A percentile compares a stretch with the other conserved stretches of the same genome.
Conservation (phyloP, 495 filamentous ascomycete genomes). For the Podospora fimiseda region DNA sequence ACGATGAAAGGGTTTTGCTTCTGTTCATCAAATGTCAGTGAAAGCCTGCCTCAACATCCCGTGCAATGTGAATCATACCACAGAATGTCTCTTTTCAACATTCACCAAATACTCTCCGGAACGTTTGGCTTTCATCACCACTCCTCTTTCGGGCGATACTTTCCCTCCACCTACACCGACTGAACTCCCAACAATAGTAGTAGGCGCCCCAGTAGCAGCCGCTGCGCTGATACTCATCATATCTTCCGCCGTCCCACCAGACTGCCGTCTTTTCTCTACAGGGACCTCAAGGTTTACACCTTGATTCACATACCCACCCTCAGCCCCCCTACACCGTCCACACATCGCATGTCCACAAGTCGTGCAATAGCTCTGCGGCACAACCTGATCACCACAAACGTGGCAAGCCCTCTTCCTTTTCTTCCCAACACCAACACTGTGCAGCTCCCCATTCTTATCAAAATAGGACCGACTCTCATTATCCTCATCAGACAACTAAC, state of each 20-base stretch:
- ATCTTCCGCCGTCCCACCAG: conserved; percentile 10
- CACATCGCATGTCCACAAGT: conserved; percentile 36
- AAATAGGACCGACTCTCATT: conserved; percentile 3
- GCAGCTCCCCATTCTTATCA: conserved; percentile 17
- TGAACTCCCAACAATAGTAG: neutral
- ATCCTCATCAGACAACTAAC: conserved; percentile 39
- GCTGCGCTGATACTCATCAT: conserved; percentile 6
- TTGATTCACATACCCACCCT: neutral
- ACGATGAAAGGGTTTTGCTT: conserved; percentile 24
- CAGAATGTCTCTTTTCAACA: conserved; percentile 11
- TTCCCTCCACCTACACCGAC: neutral
- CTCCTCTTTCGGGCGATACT: neutral
- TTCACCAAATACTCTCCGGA: neutral
- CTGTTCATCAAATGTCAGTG: conserved; percentile 4
- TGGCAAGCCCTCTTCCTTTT: conserved; percentile 29
- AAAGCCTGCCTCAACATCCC: neutral
- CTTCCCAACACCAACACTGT: conserved; percentile 24
- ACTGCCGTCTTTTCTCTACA: neutral
- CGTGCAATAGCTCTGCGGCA: conserved; percentile 27
- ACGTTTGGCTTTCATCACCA: neutral
- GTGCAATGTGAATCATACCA: conserved; percentile 8
- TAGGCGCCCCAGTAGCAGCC: neutral
- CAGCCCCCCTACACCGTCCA: conserved; percentile 23
- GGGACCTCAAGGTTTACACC: neutral
- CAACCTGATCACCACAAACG: conserved; percentile 31